Evolutionary conservation across 2,329 filamentous ascomycete species (phyloP).

Genomic region (Talaromyces verruculosus): DNA sequence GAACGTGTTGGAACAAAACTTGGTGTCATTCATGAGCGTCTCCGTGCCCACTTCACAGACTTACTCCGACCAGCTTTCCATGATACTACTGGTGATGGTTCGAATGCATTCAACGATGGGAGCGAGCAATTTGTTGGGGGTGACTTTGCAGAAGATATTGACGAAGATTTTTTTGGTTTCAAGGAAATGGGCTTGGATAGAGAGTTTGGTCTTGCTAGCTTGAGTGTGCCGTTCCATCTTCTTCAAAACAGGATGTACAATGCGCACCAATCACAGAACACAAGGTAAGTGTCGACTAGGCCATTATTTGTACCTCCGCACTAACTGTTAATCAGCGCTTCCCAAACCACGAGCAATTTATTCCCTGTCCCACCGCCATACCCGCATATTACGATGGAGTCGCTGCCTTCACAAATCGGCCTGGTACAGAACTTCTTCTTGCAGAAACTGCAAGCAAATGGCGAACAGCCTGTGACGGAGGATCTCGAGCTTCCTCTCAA

Average conservation of each 20-base stretch:
- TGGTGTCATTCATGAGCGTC: conserved; percentile 82
- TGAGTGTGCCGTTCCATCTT: conserved; percentile 90
- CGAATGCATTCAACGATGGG: conserved; percentile 89
- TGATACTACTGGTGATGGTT: conserved; percentile 78
- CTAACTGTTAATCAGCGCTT: conserved; percentile 26
- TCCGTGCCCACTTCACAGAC: conserved; percentile 91
- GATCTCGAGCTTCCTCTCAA: conserved; percentile 94
- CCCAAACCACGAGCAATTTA: conserved; percentile 58
- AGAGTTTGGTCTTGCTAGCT: conserved; percentile 82
- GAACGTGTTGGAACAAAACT: conserved; percentile 80
- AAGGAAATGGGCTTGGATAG: conserved; percentile 88
- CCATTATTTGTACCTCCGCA: conserved; percentile 10
- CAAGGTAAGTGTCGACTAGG: conserved; percentile 47
- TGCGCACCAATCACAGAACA: conserved; percentile 75
- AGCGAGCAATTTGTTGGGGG: conserved; percentile 96
- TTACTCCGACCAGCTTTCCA: conserved; percentile 84
- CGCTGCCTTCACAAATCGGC: conserved; percentile 76
- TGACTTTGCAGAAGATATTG: conserved; percentile 96
- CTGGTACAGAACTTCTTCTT: conserved; percentile 90
- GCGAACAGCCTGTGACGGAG: conserved; percentile 79
- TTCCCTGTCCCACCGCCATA: conserved; percentile 66
- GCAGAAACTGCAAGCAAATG: conserved; percentile 80
- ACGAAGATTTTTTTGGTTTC: conserved; percentile 99
- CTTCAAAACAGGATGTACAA: conserved; percentile 87
- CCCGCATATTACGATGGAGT: conserved; percentile 76